These are phyloP conservation scores for Eucalyptus regnans DNA, from an alignment of 345 rosid genomes.

Conservation along the genomic window DNA sequence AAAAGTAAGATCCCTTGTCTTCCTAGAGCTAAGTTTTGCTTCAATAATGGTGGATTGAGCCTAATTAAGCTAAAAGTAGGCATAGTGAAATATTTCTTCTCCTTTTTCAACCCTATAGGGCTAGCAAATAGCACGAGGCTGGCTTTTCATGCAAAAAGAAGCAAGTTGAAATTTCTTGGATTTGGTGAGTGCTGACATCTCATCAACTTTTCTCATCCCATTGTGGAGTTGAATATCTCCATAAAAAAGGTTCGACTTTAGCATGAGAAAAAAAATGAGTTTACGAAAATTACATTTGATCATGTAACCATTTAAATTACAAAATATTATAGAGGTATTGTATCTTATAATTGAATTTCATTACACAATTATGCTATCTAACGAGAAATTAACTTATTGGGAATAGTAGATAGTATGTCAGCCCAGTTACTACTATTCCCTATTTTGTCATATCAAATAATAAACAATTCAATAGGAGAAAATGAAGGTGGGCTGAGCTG, in stretches of 20 bases:
- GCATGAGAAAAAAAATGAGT: background rate
- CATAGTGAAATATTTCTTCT: background rate
- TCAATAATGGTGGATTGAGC: background rate
- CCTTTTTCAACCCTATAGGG: background rate
- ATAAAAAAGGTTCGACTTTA: background rate
- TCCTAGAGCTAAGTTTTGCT: background rate
- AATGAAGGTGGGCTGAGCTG: no score
- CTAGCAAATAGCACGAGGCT: background rate
- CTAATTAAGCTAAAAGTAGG: background rate
- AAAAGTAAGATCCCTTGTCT: background rate
- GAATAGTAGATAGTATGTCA: constrained; percentile 73
- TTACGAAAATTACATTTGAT: background rate
- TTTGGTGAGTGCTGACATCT: background rate
- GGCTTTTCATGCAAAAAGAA: background rate
- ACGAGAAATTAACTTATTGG: background rate
- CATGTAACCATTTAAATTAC: background rate
- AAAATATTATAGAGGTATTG: background rate
- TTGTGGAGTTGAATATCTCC: background rate
- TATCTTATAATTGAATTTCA: background rate
- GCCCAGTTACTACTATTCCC: constrained; percentile 82
- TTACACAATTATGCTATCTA: background rate
- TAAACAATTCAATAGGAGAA: background rate
- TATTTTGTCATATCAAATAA: background rate
- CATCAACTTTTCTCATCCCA: background rate
- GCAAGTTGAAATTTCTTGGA: background rate